Evolutionary conservation across 768 basidiomycete species (phyloP).

Genomic region (Leccinellum luteum): DNA sequence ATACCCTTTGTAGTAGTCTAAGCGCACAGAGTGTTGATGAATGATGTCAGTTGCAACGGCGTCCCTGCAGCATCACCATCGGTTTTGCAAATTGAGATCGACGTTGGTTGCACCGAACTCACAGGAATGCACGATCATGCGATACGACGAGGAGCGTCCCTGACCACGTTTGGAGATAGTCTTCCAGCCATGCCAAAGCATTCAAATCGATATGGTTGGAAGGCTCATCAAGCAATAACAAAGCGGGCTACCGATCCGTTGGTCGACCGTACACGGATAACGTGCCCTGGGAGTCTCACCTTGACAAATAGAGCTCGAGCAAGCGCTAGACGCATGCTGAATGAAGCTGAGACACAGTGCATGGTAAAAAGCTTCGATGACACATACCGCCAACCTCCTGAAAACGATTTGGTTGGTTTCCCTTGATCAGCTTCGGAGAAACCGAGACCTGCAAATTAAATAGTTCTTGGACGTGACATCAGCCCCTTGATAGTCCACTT

Average conservation of each 20-base stretch:
- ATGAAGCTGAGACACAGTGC: not conserved
- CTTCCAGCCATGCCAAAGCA: constrained; percentile 96
- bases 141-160: constrained; percentile 95
- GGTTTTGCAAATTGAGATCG: not conserved
- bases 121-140: constrained; percentile 97
- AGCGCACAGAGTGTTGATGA: constrained; percentile 88
- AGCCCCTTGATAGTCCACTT: not conserved
- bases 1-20: constrained; percentile 97
- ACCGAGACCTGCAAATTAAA: constrained; percentile 65
- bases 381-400: constrained; percentile 92
- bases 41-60: constrained; percentile 97
- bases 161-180: constrained; percentile 93
- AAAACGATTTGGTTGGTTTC: constrained; percentile 80
- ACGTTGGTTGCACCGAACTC: constrained; percentile 20
- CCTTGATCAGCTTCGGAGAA: constrained; percentile 88
- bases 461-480: not conserved
- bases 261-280: constrained; percentile 2
- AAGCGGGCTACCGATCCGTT: constrained; percentile 48
- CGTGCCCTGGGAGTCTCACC: constrained; percentile 34
- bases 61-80: constrained; percentile 49
- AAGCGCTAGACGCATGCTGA: constrained; percentile 91
- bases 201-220: constrained; percentile 98
- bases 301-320: constrained; percentile 97
- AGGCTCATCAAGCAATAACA: constrained; percentile 87
- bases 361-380: not conserved